Evolutionary conservation across 331 rosid genomes (phyloP).

Genomic region (Ulmus americana): DNA sequence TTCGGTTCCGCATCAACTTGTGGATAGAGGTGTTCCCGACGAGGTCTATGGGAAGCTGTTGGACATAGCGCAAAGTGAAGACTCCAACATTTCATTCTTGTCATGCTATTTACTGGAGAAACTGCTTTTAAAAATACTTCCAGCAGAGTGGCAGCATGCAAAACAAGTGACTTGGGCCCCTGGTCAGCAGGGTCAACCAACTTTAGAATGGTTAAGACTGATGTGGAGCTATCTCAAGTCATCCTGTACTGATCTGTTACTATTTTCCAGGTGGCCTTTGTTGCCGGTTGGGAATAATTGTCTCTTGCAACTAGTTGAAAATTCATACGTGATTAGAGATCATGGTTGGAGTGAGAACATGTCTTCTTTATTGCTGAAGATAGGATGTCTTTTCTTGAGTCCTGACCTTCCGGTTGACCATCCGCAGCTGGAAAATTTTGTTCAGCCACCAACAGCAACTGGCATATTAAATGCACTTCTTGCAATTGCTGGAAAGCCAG

Average conservation of each 20-base stretch:
- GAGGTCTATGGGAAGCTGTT: constrained; percentile 66
- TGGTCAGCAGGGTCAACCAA: constrained; percentile 80
- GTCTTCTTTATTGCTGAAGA: constrained; percentile 73
- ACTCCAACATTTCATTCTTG: constrained; percentile 70
- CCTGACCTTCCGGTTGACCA: constrained; percentile 69
- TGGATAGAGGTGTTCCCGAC: constrained; percentile 57
- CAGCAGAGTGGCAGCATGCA: constrained; percentile 88
- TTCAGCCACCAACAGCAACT: constrained; percentile 67
- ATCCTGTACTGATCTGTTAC: constrained; percentile 66
- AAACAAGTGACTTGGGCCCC: constrained; percentile 79
- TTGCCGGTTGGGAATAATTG: constrained; percentile 65
- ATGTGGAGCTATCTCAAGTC: constrained; percentile 82
- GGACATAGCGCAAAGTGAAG: constrained; percentile 56
- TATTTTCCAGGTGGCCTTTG: constrained; percentile 90
- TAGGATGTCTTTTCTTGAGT: constrained; percentile 78
- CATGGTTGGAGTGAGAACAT: constrained; percentile 98
- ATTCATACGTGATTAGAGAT: constrained; percentile 71
- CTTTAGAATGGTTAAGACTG: constrained; percentile 83
- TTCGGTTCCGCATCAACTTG: constrained; percentile 76
- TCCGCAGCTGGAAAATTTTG: constrained; percentile 68
- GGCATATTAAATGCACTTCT: constrained; percentile 72
- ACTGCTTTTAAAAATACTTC: constrained; percentile 72
- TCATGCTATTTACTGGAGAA: constrained; percentile 84
- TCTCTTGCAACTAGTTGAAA: constrained; percentile 64
- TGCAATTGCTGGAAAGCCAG: constrained; percentile 65